Evolutionary conservation across 352 stramenopile species (phyloP).

Genomic region (Pythium rishiriense): DNA sequence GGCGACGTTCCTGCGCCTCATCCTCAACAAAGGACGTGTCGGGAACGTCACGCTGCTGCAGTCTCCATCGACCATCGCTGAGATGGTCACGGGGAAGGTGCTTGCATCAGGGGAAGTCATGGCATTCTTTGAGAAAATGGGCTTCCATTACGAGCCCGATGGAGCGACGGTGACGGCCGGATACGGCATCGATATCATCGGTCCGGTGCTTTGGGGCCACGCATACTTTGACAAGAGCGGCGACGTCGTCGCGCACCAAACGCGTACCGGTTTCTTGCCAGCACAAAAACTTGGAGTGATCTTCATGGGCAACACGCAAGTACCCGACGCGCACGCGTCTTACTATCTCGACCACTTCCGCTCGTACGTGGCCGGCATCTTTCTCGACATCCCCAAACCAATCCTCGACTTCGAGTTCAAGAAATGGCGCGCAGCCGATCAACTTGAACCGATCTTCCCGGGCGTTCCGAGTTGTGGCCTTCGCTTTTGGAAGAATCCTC

Average conservation of each 20-base stretch:
- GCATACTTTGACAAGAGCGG: conserved; percentile 72
- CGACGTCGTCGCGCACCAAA: conserved; percentile 55
- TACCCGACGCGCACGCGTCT: conserved; percentile 33
- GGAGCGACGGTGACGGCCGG: conserved; percentile 53
- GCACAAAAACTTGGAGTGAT: conserved; percentile 51
- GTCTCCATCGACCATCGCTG: conserved; percentile 38
- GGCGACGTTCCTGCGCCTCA: conserved; percentile 49
- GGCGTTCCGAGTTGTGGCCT: conserved; percentile 40
- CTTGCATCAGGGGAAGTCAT: conserved; percentile 35
- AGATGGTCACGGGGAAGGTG: conserved; percentile 65
- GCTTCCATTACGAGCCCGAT: conserved; percentile 48
- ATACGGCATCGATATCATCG: conserved; percentile 68
- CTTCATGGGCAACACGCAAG: conserved; percentile 63
- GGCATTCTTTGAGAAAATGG: conserved; percentile 39
- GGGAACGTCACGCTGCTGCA: conserved; percentile 49
- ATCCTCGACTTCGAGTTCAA: conserved; percentile 49
- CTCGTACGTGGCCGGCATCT: conserved; percentile 66
- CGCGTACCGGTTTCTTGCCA: conserved; percentile 52
- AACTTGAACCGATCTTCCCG: conserved; percentile 32
- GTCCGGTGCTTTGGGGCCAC: conserved; percentile 55
- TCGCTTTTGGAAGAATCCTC: conserved; percentile 46
- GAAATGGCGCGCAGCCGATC: conserved; percentile 37
- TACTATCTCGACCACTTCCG: conserved; percentile 61
- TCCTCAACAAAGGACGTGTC: conserved; percentile 66
- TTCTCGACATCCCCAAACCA: conserved; percentile 57